Base-by-base conservation (phyloP, 139 green algal species). In the Coccomyxa sp. region DNA sequence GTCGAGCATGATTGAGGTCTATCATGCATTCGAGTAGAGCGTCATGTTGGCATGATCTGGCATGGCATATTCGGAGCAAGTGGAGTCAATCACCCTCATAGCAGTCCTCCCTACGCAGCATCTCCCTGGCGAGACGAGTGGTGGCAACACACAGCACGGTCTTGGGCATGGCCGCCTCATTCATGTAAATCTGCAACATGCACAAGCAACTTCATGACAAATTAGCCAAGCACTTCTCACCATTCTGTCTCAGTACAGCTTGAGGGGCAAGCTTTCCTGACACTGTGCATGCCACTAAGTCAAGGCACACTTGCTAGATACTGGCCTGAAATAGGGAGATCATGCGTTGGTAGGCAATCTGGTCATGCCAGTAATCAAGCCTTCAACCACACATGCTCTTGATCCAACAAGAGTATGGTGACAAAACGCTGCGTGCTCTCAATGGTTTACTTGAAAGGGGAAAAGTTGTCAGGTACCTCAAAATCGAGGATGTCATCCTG, bases 161-260 rank as follows among this genome's bases (percentile, higher is more conserved):
- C 9, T 60, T 82, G 31, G 86, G 81, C 85, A 89, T 88, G 32
- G 68, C 38, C 45, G 38, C 67, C 58, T 88, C 85, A 67, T 85
- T 86, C 89, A 92, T 87, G n/a, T 63, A 17, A 25, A 91, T 74
- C 85, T 92, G 87, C 13, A 91, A 25, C 7, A 51, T 51, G 38
- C 38, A 21, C 63, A 71, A 25, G 63, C 63, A 71, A 71, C 63
- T 28, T 71, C 63, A 51, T 15, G 7, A 71, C 18, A 71, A 25
- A 71, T 1, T 9, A 71, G 63, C 63, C 4, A 71, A 71, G 63
- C 18, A 71, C 18, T 4, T 25, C 7, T 28, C 63, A 71, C 18
- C 63, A 71, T 11, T 51, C 38, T 51, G 38, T 51, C 38, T 51
- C 3, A 51, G 7, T 51, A 51, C 38, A 51, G 7, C 38, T 51